These are phyloP conservation scores for Vaccinium vitisidaea DNA, from an alignment of 148 eudicot species.

Conservation along the genomic window DNA sequence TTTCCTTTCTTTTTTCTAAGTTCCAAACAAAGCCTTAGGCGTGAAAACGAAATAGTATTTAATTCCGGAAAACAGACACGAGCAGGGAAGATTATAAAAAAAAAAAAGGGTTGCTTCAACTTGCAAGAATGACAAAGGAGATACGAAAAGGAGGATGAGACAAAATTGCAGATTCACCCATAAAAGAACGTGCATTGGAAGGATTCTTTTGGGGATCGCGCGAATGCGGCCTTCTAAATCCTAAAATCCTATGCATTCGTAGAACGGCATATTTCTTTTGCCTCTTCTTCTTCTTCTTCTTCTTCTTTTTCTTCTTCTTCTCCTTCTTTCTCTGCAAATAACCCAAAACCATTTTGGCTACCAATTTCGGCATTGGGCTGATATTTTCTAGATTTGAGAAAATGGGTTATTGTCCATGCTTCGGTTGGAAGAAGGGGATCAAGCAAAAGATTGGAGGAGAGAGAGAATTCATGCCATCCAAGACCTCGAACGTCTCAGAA, in stretches of 20 bases:
- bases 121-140: background rate
- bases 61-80: too few species aligned
- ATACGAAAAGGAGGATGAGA: background rate
- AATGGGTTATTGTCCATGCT: conserved; percentile 23
- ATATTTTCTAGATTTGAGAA: background rate
- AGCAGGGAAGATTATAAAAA: background rate
- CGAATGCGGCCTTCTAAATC: background rate
- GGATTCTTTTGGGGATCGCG: background rate
- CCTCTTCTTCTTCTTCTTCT: too few species aligned
- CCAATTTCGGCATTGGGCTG: background rate
- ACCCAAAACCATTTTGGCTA: background rate
- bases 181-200: background rate
- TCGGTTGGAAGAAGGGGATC: conserved; percentile 16
- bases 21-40: too few species aligned
- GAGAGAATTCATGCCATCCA: background rate
- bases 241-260: background rate
- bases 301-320: background rate
- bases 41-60: too few species aligned
- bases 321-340: background rate
- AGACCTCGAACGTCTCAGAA: background rate
- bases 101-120: background rate
- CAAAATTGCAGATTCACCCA: conserved; percentile 16
- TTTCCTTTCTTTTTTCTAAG: too few species aligned
- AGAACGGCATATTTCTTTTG: background rate
- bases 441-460: background rate